Evolutionary conservation across 192 early-diverging fungal species (phyloP), one percentile per base, ranked within the genome.

Genomic region (Gamsiella multidivaricata): DNA sequence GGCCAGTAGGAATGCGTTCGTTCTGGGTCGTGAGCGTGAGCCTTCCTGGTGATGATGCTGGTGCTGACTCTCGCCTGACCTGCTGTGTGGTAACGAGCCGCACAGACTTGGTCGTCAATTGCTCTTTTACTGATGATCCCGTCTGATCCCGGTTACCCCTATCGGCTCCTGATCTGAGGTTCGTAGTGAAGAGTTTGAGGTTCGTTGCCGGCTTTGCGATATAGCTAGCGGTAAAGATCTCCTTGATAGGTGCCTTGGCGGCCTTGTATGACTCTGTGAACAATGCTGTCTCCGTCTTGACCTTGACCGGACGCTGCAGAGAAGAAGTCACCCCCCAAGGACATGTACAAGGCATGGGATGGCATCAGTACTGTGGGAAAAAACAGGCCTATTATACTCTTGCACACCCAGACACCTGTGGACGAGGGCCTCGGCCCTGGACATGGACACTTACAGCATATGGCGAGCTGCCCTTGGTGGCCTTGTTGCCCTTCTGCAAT

Each of bases 151-250:
- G 42, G 17, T 43, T 47, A 11, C 54, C 39, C 22, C 23, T 57
- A 22, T 28, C 31, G 8, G 37, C 15, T 41, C 43, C 54, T 14
- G 53, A 51, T 56, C 49, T 76, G 54, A 58, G 42, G 45, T 78
- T 78, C 32, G 66, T 69, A n/a, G 74, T 78, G 33, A 64, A 63
- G 2, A 78, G 47, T 42, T 78, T 78, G 36, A 78, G 60, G 37
- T 34, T 52, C 18, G 60, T 50, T 18, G 59, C 33, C 25, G 74
- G 65, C 39, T 78, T 78, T 6, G 74, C 52, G 32, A 78, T 69
- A 33, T 78, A 78, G 43, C 74, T 61, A 0, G 74, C 74, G 17
- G 74, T 78, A 26, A 78, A 78, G 52, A 78, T 78, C 39, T 78
- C 63, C 2, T 61, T 69, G 33, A 78, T 47, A 10, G 74, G 74